Evolutionary conservation across 306 rosid species (phyloP), one percentile per base, ranked within the genome.

Genomic region (Spatholobus suberectus): DNA sequence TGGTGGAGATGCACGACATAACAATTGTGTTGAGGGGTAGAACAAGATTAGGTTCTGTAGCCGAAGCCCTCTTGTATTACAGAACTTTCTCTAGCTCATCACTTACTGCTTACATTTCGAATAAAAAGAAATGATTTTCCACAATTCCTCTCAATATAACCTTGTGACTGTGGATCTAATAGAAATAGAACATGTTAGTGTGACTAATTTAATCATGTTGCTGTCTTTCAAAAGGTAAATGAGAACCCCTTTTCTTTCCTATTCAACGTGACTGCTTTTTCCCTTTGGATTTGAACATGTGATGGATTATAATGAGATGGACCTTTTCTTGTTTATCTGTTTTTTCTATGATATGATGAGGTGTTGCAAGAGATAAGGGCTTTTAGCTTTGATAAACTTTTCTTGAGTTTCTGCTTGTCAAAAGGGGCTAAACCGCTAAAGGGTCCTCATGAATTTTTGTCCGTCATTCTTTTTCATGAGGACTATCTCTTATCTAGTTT

Each of bases 161-260:
- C 76, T 70, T 89, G 91, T 83, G 89, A 87, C 90, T 87, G 80
- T 88, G 89, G 82, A 88, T 91, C 91, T 85, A 80, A 89, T 93
- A 88, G 84, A 69, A 81, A 81, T 47, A 54, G 20, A 78, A 52
- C 70, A 80, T 85, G 82, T 49, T 85, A 78, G 21, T 49, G 81
- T 29, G 65, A 75, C 78, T 41, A 43, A 27, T 75, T 40, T 82
- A 52, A 54, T 66, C 81, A 26, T 77, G 66, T 18, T 58, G 49
- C 49, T 66, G 27, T 18, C 63, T 47, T 71, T 69, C 15, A 17
- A 41, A 68, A 54, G 75, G 75, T 59, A 27, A 47, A 82, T 57
- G 73, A 76, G 47, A 37, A 51, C 38, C 65, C 32, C 38, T 75
- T 81, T 57, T 46, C 59, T 37, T 29, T 18, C 66, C 24, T 46